Percentiles rank a stretch among this genome's conserved stretches.
Evolutionary conservation across 108 stramenopile species (phyloP).

Genomic region (Cyclotella cryptica): DNA sequence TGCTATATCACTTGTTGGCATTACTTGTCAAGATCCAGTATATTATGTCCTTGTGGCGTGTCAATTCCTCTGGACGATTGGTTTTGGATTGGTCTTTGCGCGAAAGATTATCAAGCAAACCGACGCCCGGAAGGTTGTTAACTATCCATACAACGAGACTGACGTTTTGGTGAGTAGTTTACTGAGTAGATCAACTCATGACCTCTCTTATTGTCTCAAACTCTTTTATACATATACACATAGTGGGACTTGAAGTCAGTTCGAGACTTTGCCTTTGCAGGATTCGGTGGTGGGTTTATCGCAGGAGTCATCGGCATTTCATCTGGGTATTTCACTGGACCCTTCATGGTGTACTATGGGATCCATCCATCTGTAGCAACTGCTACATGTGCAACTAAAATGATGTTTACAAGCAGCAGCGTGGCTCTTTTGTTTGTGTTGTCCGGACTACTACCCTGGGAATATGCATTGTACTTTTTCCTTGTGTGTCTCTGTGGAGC

Average conservation of each 20-base stretch:
- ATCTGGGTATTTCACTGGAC: constrained; percentile 70
- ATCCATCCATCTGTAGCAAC: constrained; percentile 71
- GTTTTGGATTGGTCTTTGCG: constrained; percentile 56
- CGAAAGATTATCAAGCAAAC: constrained; percentile 48
- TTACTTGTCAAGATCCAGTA: constrained; percentile 61
- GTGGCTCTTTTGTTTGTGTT: constrained; percentile 73
- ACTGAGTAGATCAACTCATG: too few relatives aligned
- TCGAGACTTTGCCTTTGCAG: constrained; percentile 54
- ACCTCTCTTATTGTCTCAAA: too few relatives aligned
- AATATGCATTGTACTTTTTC: constrained; percentile 73
- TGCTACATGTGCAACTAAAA: constrained; percentile 75
- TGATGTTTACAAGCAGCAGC: constrained; percentile 72
- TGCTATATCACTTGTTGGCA: constrained; percentile 61
- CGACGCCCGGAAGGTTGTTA: constrained; percentile 38
- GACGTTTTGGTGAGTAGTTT: constrained; percentile 35
- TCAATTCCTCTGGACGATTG: constrained; percentile 74
- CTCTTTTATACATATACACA: too few relatives aligned
- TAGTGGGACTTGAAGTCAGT: constrained; percentile 59
- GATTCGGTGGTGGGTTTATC: constrained; percentile 67
- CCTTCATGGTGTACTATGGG: constrained; percentile 71
- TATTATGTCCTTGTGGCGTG: constrained; percentile 55
- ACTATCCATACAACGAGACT: constrained; percentile 59
- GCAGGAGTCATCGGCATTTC: constrained; percentile 78
- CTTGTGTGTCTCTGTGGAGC: constrained; percentile 65
- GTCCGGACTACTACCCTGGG: constrained; percentile 68